Base-by-base conservation (phyloP, 148 eudicot species). In the Amaranthus cruentus region DNA sequence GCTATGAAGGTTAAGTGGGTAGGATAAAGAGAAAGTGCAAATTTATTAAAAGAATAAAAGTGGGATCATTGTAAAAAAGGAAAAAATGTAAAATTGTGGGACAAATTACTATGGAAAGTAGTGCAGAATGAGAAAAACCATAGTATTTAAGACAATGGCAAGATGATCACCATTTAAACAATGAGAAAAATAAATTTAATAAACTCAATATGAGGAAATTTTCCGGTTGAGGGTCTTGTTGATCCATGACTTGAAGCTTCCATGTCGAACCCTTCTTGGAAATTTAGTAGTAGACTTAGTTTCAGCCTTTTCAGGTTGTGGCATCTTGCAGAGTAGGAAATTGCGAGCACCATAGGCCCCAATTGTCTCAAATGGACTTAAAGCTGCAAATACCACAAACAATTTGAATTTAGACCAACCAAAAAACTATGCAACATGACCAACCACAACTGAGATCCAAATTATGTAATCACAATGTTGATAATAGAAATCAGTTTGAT, bases 181-280 rank as follows among this genome's bases (percentile, higher is more conserved):
- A 12, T 7, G 47, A 73, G 60, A 47, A 6, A 13, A 28, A 11
- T 47, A n/a, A 5, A 59, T 5, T 69, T 47, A 38, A 62, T 4
- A 12, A 11, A 38, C 46, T 71, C 47, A 93, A 61, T 89, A 94
- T 73, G 88, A 83, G 75, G 90, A 82, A 66, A 90, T 67, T 83
- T 90, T 90, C 4, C 71, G 75, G 59, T 77, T 84, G 71, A 85
- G 81, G 9, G 96, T 87, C 75, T 87, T 90, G 54, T 93, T 87
- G 77, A 93, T 83, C 96, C 96, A 90, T n/a, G 90, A 54, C 86
- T 80, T 93, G 89, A 86, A 90, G 73, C 88, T 85, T 9, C 90
- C 86, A 75, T 72, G 55, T 15, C 86, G 38, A 28, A 28, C 78
- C 85, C 85, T 90, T 66, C 77, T 71, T 3, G 76, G 56, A 28